Base-by-base conservation (phyloP, 1,284 basidiomycete species). In the Boletus mariae region DNA sequence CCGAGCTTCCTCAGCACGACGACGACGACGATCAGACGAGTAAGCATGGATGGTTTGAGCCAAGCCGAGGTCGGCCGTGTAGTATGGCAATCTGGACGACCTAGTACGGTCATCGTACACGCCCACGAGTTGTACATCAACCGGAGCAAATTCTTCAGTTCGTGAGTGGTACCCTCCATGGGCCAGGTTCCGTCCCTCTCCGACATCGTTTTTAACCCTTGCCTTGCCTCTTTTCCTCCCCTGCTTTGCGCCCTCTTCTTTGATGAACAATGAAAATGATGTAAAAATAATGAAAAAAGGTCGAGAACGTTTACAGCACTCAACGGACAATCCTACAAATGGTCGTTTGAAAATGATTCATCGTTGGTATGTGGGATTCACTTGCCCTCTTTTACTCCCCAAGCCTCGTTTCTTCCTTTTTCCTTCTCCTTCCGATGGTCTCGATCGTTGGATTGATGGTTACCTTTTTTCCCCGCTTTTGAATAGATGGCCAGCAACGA, bases 321-420 rank as follows among this genome's bases (percentile, higher is more conserved):
- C 59, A 68, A 68, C 47, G 66, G 68, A 20, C 63, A 71, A 38
- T 68, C 66, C 7, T 71, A 68, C 51, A 68, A 68, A 54, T 68
- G 69, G 66, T 63, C 68, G 25, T 68, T 70, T 37, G 63, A 68
- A 31, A 70, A 70, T 4, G 66, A 68, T 23, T 57, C 69, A 1
- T 62, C 63, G 37, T 45, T 70, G 65, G 66, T 71, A 52, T 49
- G 66, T 57, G 5, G n/a, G 46, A 42, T 48, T 38, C 48, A 3
- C 10, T 10, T 44, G 28, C 2, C 2, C 20, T 31, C 43, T 11
- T 32, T 13, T 31, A 20, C 26, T 2, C 5, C 4, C 26, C 15
- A 9, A 5, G 17, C 15, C 20, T 26, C 20, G n/a, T 29, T 40
- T 10, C 4, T 40, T 43, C 32, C 23, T 23, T 20, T 35, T 23